Evolutionary conservation across 2,329 filamentous ascomycete species (phyloP).

Genomic region (Botrytis medusae): DNA sequence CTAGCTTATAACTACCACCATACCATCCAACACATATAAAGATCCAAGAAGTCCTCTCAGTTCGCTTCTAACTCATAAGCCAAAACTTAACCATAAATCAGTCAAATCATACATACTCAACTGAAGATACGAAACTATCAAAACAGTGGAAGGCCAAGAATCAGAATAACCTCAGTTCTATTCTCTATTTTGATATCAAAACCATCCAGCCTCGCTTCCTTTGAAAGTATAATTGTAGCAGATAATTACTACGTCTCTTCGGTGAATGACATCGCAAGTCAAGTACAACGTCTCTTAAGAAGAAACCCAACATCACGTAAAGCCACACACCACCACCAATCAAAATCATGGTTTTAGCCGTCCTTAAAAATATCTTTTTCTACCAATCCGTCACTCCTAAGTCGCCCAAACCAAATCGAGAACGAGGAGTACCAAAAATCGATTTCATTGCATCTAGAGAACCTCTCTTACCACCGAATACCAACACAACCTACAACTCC

Average conservation of each 20-base stretch:
- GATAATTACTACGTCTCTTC: not conserved
- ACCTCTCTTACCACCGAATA: constrained; percentile 25
- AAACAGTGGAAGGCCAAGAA: not conserved
- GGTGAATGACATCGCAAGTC: constrained; percentile 1
- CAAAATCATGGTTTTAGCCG: constrained; percentile 38
- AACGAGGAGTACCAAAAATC: constrained; percentile 4
- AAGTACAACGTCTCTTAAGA: constrained; percentile 9
- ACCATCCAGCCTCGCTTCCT: not conserved
- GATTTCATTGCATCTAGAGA: constrained; percentile 27
- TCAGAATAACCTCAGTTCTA: not conserved
- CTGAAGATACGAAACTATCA: not conserved
- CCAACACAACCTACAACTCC: not conserved
- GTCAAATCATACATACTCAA: not conserved
- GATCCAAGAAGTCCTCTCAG: not conserved
- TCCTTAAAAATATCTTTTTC: constrained; percentile 40
- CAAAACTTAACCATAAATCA: not conserved
- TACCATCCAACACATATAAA: constrained; percentile 12
- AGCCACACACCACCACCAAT: constrained; percentile 8
- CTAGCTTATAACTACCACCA: not conserved
- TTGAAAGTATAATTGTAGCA: not conserved
- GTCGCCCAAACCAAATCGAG: constrained; percentile 6
- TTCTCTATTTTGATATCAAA: not conserved
- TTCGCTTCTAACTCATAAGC: not conserved
- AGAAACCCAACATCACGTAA: not conserved
- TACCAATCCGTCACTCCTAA: constrained; percentile 24